Percentiles rank a stretch among this genome's conserved stretches.
phyloP scores from a whole-genome alignment of 345 rosid species.

The Salix caprea region DNA sequence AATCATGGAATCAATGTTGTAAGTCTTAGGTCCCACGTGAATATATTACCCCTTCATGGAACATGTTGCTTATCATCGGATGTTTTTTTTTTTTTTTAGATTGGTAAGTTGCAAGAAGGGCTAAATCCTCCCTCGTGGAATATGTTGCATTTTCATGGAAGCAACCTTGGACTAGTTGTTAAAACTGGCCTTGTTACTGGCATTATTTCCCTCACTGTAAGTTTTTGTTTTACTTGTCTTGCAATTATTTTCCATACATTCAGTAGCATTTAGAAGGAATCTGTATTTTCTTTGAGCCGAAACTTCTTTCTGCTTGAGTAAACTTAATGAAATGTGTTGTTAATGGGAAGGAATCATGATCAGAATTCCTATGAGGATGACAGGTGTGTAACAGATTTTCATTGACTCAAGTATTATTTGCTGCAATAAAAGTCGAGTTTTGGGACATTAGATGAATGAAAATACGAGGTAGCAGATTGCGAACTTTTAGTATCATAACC shows the following conservation, averaged over 20 bases:
- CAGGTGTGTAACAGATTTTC: not conserved
- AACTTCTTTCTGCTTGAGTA: not conserved
- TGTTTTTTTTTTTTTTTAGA: constrained; percentile 29
- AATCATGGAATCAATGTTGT: constrained; percentile 69
- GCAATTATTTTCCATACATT: not conserved
- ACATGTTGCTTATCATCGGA: not conserved
- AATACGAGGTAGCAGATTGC: not conserved
- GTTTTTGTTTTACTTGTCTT: constrained; percentile 1
- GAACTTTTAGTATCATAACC: not conserved
- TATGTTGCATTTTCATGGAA: constrained; percentile 75
- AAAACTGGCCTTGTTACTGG: constrained; percentile 88
- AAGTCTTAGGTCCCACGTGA: constrained; percentile 15
- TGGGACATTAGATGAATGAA: not conserved
- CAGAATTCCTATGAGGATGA: not conserved
- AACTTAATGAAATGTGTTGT: not conserved
- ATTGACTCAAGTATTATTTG: not conserved
- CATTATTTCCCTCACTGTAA: constrained; percentile 88
- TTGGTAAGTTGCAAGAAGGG: constrained; percentile 82
- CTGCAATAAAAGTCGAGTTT: not conserved
- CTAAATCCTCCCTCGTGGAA: constrained; percentile 93
- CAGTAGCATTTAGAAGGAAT: not conserved
- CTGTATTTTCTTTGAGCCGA: not conserved
- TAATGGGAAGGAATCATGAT: not conserved
- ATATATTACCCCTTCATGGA: not conserved
- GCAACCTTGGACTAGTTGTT: constrained; percentile 57